Evolutionary conservation across 192 early-diverging fungal species (phyloP).

Genomic region (Obelidium mucronatum): DNA sequence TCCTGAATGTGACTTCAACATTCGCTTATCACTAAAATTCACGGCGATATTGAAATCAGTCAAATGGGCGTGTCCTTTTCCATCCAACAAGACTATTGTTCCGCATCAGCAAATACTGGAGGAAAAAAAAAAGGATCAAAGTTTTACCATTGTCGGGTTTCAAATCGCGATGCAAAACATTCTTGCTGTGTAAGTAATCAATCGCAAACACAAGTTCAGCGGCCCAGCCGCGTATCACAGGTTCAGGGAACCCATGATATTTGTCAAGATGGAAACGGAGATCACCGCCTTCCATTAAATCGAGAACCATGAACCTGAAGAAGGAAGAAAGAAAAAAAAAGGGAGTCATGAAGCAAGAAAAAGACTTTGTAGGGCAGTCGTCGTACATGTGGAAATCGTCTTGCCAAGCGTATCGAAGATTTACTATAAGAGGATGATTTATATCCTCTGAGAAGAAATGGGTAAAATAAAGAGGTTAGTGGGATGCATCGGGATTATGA

Average conservation of each 20-base stretch:
- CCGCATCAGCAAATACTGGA: constrained; percentile 30
- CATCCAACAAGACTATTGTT: constrained; percentile 60
- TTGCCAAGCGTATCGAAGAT: constrained; percentile 68
- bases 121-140: neutral
- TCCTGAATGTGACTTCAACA: constrained; percentile 83
- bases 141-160: constrained; percentile 42
- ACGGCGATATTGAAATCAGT: constrained; percentile 71
- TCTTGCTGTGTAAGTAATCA: constrained; percentile 51
- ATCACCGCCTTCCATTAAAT: constrained; percentile 67
- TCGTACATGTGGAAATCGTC: constrained; percentile 69
- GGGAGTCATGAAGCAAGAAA: constrained; percentile 60
- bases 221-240: constrained; percentile 49
- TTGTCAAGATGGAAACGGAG: constrained; percentile 61
- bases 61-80: constrained; percentile 56
- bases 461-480: too few relatives aligned
- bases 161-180: constrained; percentile 59
- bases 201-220: constrained; percentile 53
- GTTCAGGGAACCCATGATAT: constrained; percentile 48
- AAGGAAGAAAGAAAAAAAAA: neutral
- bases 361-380: too few relatives aligned
- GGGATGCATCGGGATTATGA: too few relatives aligned
- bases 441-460: constrained; percentile 68
- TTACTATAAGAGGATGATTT: constrained; percentile 85
- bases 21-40: constrained; percentile 21
- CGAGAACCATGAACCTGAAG: constrained; percentile 53